phyloP scores from a whole-genome alignment of 441 rosid genomes.

The Populus trichocarpa region DNA sequence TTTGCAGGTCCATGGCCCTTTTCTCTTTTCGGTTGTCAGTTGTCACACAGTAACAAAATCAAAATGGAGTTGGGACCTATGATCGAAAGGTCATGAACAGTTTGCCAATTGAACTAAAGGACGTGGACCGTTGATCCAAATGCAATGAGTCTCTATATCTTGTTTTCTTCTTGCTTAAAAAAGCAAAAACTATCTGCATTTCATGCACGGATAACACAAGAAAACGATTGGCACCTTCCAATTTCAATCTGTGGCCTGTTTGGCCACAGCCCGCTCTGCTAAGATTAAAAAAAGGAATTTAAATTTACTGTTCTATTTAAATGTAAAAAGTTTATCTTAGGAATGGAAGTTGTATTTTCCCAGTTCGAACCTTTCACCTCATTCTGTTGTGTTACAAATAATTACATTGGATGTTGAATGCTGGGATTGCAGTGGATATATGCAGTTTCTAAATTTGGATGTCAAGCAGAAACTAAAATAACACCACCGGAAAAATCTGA shows the following conservation, averaged over 20 bases:
- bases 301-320: too few species aligned
- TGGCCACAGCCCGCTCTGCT: not conserved
- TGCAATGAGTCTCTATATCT: not conserved
- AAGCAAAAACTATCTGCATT: too few species aligned
- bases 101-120: not conserved
- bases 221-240: not conserved
- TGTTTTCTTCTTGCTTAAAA: not conserved
- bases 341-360: not conserved
- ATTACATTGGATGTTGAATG: too few species aligned
- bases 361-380: not conserved
- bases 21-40: not conserved
- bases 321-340: not conserved
- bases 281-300: not conserved
- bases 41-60: not conserved
- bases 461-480: not conserved
- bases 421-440: not conserved
- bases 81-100: not conserved
- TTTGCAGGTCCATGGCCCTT: not conserved
- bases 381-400: too few species aligned
- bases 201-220: not conserved
- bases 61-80: not conserved
- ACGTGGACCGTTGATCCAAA: not conserved
- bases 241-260: not conserved
- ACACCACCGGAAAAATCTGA: conserved; percentile 9
- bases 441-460: conserved; percentile 3